Conservation (phyloP, 305 asterid genomes). For the Stenogyne calaminthoides region DNA sequence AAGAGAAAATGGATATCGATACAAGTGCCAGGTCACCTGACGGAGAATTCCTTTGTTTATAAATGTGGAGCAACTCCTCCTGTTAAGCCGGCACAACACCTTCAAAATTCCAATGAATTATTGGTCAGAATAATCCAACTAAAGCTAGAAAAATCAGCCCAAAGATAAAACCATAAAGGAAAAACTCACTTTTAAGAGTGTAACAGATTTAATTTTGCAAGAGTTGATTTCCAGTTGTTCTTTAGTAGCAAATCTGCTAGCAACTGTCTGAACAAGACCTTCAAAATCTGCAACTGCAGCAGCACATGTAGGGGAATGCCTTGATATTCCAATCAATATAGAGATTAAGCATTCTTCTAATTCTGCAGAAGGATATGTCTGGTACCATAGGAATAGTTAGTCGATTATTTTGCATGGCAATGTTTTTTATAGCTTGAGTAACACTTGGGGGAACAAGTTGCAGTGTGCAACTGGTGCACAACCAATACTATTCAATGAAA, state of each 20-base stretch:
- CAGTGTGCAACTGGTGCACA: no score
- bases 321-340: conserved; percentile 79
- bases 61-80: conserved; percentile 60
- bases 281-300: conserved; percentile 69
- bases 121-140: not conserved
- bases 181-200: conserved; percentile 70
- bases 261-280: conserved; percentile 77
- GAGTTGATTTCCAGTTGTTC: conserved; percentile 55
- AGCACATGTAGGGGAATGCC: conserved; percentile 94
- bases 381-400: conserved; percentile 37
- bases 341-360: conserved; percentile 85
- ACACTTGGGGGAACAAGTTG: no score
- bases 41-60: conserved; percentile 63
- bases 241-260: conserved; percentile 56
- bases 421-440: not conserved
- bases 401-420: conserved; percentile 23
- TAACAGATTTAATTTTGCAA: conserved; percentile 77
- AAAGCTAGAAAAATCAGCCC: conserved; percentile 5
- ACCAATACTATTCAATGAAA: no score
- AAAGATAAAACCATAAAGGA: conserved; percentile 3
- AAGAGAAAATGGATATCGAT: conserved; percentile 57
- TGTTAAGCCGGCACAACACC: conserved; percentile 75
- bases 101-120: conserved; percentile 42
- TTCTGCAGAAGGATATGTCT: conserved; percentile 66
- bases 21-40: conserved; percentile 86